Base-by-base conservation (phyloP, 768 basidiomycete species). In the Boletus rubroflammeus region DNA sequence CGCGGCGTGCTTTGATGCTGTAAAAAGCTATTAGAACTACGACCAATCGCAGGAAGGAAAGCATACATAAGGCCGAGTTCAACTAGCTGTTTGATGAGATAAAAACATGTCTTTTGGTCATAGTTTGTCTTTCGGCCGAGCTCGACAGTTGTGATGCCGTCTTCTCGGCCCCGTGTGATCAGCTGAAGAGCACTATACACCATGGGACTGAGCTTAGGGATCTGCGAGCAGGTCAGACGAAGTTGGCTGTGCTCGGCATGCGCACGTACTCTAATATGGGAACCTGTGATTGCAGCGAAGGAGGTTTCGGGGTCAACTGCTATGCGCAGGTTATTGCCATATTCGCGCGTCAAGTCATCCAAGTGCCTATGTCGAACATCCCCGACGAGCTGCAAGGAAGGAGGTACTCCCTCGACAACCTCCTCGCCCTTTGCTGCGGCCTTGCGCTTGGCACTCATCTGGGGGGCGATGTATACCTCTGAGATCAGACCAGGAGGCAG, bases 91-190 rank as follows among this genome's bases (percentile, higher is more conserved):
- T 84, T 82, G 53, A 92, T 81, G 54, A 93, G 81, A 70, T 95
- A 94, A 67, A 90, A 91, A 58, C 90, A 90, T 2, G 89, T 88
- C 70, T 93, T 94, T 66, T 90, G 90, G 65, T 93, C 92, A 63
- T 95, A 93, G 46, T 81, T 82, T 10, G 92, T 86, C 63, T 81
- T 77, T 60, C 83, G 82, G 25, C 89, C 88, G 14, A 96, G 77
- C 31, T 88, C 81, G 13, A 93, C 82, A 43, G 89, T 85, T 7
- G 89, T 86, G 15, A 90, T 79, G 11, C 93, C 93, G 19, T 79
- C 73, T 54, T 89, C 86, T 55, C 92, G 75, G 3, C 87, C 89
- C 35, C 89, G 80, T n/a, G 90, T 86, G 59, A 96, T 83, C 41
- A 92, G 76, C 65, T 94, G 91, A 14, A 96, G 79, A 6, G 86